phyloP scores from a whole-genome alignment of 257 asterid species.

The Verbena officinalis region DNA sequence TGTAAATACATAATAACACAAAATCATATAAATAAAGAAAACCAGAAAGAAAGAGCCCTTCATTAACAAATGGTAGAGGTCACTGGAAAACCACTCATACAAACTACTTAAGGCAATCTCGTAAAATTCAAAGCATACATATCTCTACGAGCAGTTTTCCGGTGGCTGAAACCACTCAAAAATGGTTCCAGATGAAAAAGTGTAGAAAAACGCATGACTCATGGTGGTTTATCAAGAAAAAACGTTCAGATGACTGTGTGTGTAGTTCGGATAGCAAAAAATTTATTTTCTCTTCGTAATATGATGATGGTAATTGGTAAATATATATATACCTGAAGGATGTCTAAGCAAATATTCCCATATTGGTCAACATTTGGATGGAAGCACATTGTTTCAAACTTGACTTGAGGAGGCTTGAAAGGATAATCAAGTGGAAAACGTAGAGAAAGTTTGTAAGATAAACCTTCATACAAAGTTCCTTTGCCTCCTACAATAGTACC shows the following conservation, averaged over 20 bases:
- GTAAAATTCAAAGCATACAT: too few species aligned
- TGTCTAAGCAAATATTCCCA: conserved; percentile 74
- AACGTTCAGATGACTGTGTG: neutral
- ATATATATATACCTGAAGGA: conserved; percentile 57
- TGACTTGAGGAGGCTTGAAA: conserved; percentile 81
- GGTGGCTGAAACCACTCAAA: too few species aligned
- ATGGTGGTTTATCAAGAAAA: neutral
- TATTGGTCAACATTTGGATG: conserved; percentile 76
- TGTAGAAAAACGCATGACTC: neutral
- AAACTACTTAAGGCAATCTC: too few species aligned
- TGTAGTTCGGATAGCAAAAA: too few species aligned
- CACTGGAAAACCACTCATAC: too few species aligned
- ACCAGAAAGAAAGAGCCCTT: too few species aligned
- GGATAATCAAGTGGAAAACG: conserved; percentile 79
- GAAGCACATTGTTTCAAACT: conserved; percentile 73
- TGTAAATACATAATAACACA: conserved; percentile 17
- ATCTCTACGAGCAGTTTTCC: too few species aligned
- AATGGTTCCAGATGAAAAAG: too few species aligned
- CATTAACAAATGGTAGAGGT: too few species aligned
- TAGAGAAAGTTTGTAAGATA: conserved; percentile 58
- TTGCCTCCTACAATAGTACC: conserved; percentile 72
- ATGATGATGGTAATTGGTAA: neutral
- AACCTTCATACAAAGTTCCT: conserved; percentile 67
- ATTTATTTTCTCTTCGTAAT: too few species aligned
- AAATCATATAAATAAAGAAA: too few species aligned